A percentile compares a stretch with the other conserved stretches of the same genome.
These are phyloP conservation scores for Plasmodium vivax DNA, from an alignment of 169 alveolate genomes.

Conservation along the genomic window DNA sequence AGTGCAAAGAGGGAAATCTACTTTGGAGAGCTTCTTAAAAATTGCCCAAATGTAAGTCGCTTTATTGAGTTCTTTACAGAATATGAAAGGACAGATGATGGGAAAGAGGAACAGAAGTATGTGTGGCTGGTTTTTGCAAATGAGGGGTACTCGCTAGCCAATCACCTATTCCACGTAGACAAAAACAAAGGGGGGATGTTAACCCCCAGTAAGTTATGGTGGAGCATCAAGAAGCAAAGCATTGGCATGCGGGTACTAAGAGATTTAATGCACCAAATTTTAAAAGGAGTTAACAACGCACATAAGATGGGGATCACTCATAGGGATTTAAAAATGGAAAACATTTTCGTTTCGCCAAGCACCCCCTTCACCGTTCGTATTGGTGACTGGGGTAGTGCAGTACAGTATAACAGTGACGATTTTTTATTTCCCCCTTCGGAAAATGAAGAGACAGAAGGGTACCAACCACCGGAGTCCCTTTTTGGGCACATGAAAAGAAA, in stretches of 20 bases:
- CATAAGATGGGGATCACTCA: slow-evolving; percentile 55
- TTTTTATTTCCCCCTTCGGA: slow-evolving; percentile 31
- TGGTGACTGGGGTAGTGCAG: slow-evolving; percentile 76
- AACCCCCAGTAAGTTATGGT: slow-evolving; percentile 62
- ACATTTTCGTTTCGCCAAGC: slow-evolving; percentile 50
- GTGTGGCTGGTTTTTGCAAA: slow-evolving; percentile 69
- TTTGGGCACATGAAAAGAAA: slow-evolving; percentile 72
- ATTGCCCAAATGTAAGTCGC: slow-evolving; percentile 66
- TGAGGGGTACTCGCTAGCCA: slow-evolving; percentile 58
- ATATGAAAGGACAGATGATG: slow-evolving; percentile 14
- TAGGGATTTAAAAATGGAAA: slow-evolving; percentile 73
- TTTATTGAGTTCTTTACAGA: slow-evolving; percentile 67
- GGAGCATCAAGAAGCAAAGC: slow-evolving; percentile 71
- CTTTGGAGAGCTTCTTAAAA: slow-evolving; percentile 43
- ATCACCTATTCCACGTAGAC: slow-evolving; percentile 39
- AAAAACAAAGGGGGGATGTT: slow-evolving; percentile 20
- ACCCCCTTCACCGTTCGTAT: slow-evolving; percentile 70
- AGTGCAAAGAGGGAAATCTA: slow-evolving; percentile 68
- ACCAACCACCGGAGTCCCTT: slow-evolving; percentile 72
- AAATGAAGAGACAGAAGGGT: slow-evolving; percentile 70
- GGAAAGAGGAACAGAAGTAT: slow-evolving; percentile 8
- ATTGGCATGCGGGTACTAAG: slow-evolving; percentile 70
- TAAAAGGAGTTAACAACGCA: slow-evolving; percentile 61
- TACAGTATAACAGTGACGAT: slow-evolving; percentile 11
- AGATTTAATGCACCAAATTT: slow-evolving; percentile 44